Conservation (phyloP, 805 yeast genomes). For the Sungouiozyma ichnusensis region DNA sequence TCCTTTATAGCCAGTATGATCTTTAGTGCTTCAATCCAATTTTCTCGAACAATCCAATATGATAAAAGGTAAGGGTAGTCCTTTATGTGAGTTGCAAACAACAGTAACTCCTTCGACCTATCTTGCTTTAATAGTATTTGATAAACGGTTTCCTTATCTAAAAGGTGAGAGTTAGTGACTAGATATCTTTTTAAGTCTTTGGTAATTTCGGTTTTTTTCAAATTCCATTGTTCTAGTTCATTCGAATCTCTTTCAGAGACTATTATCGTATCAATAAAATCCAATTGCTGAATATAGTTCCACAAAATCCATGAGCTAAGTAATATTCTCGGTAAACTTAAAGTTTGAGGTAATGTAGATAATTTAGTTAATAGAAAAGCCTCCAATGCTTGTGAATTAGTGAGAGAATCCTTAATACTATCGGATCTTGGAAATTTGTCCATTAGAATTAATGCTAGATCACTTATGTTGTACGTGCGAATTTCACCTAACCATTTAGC, state of each 20-base stretch:
- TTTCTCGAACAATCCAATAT: conserved; percentile 55
- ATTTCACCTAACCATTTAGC: conserved; percentile 48
- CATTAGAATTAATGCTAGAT: conserved; percentile 15
- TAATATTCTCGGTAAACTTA: conserved; percentile 24
- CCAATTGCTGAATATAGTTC: conserved; percentile 26
- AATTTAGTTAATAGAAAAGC: conserved; percentile 37
- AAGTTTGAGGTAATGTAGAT: conserved; percentile 17
- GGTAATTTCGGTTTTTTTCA: conserved; percentile 17
- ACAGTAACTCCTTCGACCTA: conserved; percentile 49
- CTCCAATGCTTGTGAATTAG: conserved; percentile 28
- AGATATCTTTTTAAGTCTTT: conserved; percentile 41
- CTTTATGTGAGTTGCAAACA: conserved; percentile 53
- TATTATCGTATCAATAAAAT: conserved; percentile 24
- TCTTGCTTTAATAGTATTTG: conserved; percentile 63
- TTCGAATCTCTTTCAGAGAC: neutral
- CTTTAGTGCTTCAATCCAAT: conserved; percentile 65
- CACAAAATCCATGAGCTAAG: conserved; percentile 29
- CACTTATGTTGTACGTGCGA: conserved; percentile 59
- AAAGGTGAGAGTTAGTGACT: conserved; percentile 31
- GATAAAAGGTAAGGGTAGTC: conserved; percentile 63
- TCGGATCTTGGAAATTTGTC: conserved; percentile 9
- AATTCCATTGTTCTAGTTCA: neutral
- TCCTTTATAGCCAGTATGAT: conserved; percentile 41
- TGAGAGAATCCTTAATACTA: conserved; percentile 14
- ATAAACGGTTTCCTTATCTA: conserved; percentile 63